These are phyloP conservation scores for Gigaspora rosea DNA, from an alignment of 192 early-diverging fungal species.

Conservation along the genomic window DNA sequence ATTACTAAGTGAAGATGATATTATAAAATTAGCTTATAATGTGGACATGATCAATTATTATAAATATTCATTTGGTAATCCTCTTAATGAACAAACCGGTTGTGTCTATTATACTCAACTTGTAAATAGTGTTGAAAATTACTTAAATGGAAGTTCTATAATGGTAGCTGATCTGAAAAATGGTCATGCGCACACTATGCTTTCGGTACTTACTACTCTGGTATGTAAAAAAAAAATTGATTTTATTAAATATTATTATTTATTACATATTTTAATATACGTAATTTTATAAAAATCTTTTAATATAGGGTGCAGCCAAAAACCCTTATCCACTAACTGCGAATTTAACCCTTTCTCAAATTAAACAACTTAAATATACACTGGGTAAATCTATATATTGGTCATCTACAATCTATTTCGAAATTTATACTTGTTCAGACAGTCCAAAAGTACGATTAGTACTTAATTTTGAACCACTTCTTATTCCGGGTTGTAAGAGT, in stretches of 20 bases:
- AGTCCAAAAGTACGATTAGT: neutral
- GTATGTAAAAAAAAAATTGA: neutral
- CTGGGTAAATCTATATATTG: neutral
- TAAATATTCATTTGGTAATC: neutral
- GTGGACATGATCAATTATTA: neutral
- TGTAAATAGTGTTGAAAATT: neutral
- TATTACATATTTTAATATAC: neutral
- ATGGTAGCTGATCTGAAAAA: neutral
- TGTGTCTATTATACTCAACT: neutral
- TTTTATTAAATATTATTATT: neutral
- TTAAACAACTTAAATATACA: neutral
- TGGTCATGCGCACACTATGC: neutral
- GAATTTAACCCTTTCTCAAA: neutral
- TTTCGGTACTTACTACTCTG: neutral
- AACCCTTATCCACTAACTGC: neutral
- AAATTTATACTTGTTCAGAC: conserved; percentile 9
- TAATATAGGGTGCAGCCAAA: neutral
- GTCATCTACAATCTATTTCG: conserved; percentile 5
- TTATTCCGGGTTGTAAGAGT: neutral
- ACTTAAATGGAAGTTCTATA: neutral
- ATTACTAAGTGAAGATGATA: conserved; percentile 4
- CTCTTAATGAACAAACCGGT: neutral
- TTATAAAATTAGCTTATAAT: neutral
- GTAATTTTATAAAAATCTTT: neutral
- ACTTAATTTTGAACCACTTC: neutral